Evolutionary conservation across 1,139 yeast genomes (phyloP).

Genomic region (Scheffersomyces lignicola): DNA sequence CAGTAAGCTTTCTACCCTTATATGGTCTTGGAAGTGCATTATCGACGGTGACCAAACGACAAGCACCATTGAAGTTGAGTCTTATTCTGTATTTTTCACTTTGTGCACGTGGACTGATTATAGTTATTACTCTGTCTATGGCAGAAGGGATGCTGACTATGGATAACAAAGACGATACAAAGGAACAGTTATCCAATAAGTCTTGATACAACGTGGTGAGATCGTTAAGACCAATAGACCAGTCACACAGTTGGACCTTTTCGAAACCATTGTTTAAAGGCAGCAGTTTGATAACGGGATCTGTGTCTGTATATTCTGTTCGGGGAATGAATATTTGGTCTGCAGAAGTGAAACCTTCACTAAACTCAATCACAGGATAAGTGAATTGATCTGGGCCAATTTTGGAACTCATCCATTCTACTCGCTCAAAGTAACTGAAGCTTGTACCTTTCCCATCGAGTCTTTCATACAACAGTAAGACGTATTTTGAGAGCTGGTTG

Average conservation of each 20-base stretch:
- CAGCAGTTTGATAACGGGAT: constrained; percentile 12
- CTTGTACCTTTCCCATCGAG: constrained; percentile 7
- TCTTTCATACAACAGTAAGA: constrained; percentile 22
- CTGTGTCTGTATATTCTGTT: constrained; percentile 4
- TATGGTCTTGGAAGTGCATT: constrained; percentile 38
- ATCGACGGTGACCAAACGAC: constrained; percentile 51
- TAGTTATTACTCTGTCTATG: constrained; percentile 6
- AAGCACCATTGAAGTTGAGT: constrained; percentile 58
- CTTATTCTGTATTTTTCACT: constrained; percentile 35
- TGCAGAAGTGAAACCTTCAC: constrained; percentile 15
- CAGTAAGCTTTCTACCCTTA: constrained; percentile 24
- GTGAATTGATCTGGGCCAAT: constrained; percentile 21
- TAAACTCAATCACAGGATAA: constrained; percentile 36
- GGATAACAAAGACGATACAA: constrained; percentile 65
- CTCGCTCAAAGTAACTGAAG: constrained; percentile 19
- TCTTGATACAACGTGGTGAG: constrained; percentile 49
- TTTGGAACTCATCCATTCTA: constrained; percentile 49
- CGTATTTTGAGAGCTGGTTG: constrained; percentile 19
- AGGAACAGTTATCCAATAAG: constrained; percentile 69
- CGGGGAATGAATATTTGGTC: constrained; percentile 11
- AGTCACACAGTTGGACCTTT: constrained; percentile 15
- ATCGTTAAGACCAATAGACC: constrained; percentile 18
- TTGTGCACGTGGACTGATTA: constrained; percentile 27
- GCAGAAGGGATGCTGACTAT: constrained; percentile 22
- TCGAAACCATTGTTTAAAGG: constrained; percentile 20